phyloP scores from a whole-genome alignment of 2,329 filamentous ascomycete genomes.

The Eutypella sp. region DNA sequence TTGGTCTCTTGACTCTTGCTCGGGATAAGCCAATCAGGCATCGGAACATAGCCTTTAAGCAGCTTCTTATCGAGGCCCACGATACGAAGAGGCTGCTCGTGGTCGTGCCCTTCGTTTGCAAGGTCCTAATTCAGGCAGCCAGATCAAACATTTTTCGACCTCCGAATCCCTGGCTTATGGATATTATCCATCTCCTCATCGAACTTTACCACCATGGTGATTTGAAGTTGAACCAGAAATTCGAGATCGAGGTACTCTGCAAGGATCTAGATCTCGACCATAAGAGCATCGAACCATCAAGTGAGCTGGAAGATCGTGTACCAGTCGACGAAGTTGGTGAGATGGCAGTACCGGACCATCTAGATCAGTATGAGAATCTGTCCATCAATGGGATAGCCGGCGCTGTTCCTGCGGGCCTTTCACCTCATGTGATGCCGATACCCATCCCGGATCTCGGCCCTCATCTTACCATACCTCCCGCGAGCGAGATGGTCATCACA shows the following conservation, averaged over 20 bases:
- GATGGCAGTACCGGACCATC: slow-evolving; percentile 57
- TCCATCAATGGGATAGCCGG: slow-evolving; percentile 70
- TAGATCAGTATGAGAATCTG: slow-evolving; percentile 81
- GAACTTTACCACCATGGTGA: slow-evolving; percentile 93
- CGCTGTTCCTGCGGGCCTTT: slow-evolving; percentile 65
- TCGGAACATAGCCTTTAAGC: slow-evolving; percentile 95
- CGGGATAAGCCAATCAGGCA: slow-evolving; percentile 94
- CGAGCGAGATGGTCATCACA: slow-evolving; percentile 73
- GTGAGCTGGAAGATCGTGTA: slow-evolving; percentile 74
- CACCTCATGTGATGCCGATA: slow-evolving; percentile 71
- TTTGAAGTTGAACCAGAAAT: slow-evolving; percentile 93
- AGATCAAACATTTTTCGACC: slow-evolving; percentile 86
- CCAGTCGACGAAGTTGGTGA: slow-evolving; percentile 58
- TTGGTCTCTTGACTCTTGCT: slow-evolving; percentile 87
- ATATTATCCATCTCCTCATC: slow-evolving; percentile 84
- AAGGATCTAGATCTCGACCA: slow-evolving; percentile 89
- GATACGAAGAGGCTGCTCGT: slow-evolving; percentile 88
- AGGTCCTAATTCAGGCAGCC: slow-evolving; percentile 80
- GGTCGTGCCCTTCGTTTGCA: slow-evolving; percentile 96
- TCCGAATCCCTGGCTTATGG: slow-evolving; percentile 97
- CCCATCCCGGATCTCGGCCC: slow-evolving; percentile 79
- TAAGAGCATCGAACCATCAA: slow-evolving; percentile 82
- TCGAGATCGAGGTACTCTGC: slow-evolving; percentile 96
- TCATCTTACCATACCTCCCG: slow-evolving; percentile 74
- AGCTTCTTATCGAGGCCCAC: slow-evolving; percentile 87